Evolutionary conservation across 768 basidiomycete genomes (phyloP).

Genomic region (Thelephora ganbajun): DNA sequence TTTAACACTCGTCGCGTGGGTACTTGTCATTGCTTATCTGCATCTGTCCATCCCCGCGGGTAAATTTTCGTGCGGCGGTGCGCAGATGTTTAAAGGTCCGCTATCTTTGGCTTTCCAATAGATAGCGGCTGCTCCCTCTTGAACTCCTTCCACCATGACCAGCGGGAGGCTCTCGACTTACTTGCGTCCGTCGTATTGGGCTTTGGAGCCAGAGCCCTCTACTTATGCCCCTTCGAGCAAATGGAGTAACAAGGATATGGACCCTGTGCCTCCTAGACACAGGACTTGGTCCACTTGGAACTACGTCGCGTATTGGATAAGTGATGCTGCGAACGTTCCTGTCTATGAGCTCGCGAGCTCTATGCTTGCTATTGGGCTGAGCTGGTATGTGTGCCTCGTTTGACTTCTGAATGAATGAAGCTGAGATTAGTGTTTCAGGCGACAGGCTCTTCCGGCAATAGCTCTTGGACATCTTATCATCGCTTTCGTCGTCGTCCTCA

Average conservation of each 20-base stretch:
- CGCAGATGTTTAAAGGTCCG: too few relatives aligned
- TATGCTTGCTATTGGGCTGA: conserved; percentile 63
- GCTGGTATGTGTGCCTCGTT: conserved; percentile 31
- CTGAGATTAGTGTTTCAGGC: conserved; percentile 21
- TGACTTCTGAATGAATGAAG: background rate
- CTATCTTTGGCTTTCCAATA: too few relatives aligned
- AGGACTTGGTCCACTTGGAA: conserved; percentile 60
- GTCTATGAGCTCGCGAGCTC: conserved; percentile 52
- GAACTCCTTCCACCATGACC: background rate
- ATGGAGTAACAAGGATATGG: conserved; percentile 70
- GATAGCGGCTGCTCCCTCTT: background rate
- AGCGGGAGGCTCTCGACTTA: conserved; percentile 9
- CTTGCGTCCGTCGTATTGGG: conserved; percentile 29
- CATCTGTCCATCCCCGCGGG: too few relatives aligned
- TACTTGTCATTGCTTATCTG: too few relatives aligned
- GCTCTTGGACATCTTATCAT: conserved; percentile 63
- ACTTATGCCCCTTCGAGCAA: conserved; percentile 42
- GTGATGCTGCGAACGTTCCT: conserved; percentile 15
- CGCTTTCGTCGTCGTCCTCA: conserved; percentile 58
- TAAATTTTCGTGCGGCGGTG: too few relatives aligned
- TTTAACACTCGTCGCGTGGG: too few relatives aligned
- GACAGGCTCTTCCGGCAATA: conserved; percentile 55
- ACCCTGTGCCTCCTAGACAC: conserved; percentile 45
- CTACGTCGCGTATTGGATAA: conserved; percentile 49
- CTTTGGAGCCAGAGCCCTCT: conserved; percentile 34